These are phyloP conservation scores for Sordaria brevicollis DNA, from an alignment of 495 filamentous ascomycete genomes.

Conservation along the genomic window DNA sequence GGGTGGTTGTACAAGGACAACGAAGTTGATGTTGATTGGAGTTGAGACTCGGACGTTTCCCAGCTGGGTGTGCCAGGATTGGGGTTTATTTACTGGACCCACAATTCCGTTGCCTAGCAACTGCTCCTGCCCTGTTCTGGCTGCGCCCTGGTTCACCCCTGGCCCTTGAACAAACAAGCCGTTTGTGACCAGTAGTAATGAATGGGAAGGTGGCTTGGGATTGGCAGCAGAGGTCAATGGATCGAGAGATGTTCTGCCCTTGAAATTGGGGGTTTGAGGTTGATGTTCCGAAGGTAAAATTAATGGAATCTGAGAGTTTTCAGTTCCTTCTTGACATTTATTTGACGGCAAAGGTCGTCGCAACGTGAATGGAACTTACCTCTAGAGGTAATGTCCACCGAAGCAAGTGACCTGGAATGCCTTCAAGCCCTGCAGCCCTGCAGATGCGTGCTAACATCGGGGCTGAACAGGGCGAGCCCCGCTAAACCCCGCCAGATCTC, in stretches of 20 bases:
- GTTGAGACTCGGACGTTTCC: constrained; percentile 1
- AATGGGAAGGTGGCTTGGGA: not conserved
- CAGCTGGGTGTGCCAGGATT: constrained; percentile 2
- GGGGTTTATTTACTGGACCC: constrained; percentile 7
- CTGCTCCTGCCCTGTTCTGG: not conserved
- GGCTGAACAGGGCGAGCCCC: not conserved
- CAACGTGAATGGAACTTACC: too few relatives aligned
- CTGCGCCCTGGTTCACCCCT: not conserved
- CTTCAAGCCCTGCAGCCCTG: not conserved
- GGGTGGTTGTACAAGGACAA: not conserved
- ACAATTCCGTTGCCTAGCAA: constrained; percentile 17
- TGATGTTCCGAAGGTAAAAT: too few relatives aligned
- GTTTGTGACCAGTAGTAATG: not conserved
- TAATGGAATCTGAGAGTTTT: too few relatives aligned
- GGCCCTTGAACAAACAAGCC: not conserved
- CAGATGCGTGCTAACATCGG: not conserved
- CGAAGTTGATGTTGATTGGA: not conserved
- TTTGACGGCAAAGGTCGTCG: not conserved
- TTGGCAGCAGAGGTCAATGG: not conserved
- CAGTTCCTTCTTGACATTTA: too few relatives aligned
- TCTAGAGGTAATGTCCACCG: too few relatives aligned
- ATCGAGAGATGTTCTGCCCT: not conserved
- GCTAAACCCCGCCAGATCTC: not conserved
- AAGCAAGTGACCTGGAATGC: too few relatives aligned
- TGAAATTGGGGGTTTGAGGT: not conserved